Conservation (phyloP, 306 rosid genomes). For the Castanea mollissima region DNA sequence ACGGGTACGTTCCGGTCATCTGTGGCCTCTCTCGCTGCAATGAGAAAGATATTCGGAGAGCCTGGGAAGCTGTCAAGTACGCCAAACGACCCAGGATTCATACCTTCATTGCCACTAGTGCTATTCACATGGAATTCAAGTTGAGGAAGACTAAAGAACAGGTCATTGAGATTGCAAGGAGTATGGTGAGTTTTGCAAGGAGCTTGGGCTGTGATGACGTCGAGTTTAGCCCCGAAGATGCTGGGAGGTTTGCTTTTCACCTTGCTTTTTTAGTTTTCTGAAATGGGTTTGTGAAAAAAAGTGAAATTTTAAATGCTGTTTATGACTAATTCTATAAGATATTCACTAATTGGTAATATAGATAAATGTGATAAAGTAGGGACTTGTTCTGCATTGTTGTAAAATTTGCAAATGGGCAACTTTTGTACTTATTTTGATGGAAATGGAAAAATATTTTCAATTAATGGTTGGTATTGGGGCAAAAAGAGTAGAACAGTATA, state of each 20-base stretch:
- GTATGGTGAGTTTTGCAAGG: constrained; percentile 76
- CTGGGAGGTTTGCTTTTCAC: constrained; percentile 57
- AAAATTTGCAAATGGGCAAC: too few relatives aligned
- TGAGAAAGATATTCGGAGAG: constrained; percentile 74
- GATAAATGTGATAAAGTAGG: too few relatives aligned
- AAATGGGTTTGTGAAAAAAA: too few relatives aligned
- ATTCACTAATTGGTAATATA: too few relatives aligned
- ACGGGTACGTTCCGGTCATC: constrained; percentile 84
- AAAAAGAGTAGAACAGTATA: too few relatives aligned
- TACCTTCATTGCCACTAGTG: constrained; percentile 88
- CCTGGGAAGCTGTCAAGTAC: constrained; percentile 90
- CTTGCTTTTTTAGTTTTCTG: too few relatives aligned
- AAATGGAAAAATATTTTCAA: too few relatives aligned
- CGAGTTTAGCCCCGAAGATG: constrained; percentile 97
- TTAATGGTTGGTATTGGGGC: too few relatives aligned
- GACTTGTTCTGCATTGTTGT: too few relatives aligned
- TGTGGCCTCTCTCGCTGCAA: constrained; percentile 85
- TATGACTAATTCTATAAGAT: too few relatives aligned
- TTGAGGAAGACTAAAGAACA: constrained; percentile 66
- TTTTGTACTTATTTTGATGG: too few relatives aligned
- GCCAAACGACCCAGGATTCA: constrained; percentile 84
- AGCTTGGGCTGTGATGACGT: constrained; percentile 86
- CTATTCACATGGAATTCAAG: constrained; percentile 83
- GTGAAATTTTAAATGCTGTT: too few relatives aligned
- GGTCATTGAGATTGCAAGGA: constrained; percentile 68